Percentiles rank a stretch among this genome's conserved stretches.
phyloP scores from a whole-genome alignment of 2,329 filamentous ascomycete species.

The Aspergillus neotritici region DNA sequence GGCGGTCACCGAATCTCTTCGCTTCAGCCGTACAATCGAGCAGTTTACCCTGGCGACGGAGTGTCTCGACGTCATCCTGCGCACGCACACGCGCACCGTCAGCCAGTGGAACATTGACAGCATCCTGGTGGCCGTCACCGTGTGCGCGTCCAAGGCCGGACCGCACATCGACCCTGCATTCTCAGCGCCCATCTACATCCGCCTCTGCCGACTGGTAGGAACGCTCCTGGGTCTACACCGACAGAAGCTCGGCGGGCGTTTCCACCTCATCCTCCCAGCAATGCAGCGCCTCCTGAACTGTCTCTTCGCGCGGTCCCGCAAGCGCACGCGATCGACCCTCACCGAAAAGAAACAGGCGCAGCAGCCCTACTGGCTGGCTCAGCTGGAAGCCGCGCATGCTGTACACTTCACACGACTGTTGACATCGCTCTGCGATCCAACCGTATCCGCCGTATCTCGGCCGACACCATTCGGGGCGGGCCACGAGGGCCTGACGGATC shows the following conservation, averaged over 20 bases:
- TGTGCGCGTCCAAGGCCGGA: conserved; percentile 30
- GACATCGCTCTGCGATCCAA: conserved; percentile 57
- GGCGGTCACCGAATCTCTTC: conserved; percentile 27
- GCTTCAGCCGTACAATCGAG: conserved; percentile 29
- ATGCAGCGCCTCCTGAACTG: conserved; percentile 52
- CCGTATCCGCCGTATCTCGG: conserved; percentile 49
- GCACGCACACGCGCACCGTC: conserved; percentile 37
- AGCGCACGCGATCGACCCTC: conserved; percentile 25
- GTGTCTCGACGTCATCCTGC: conserved; percentile 36
- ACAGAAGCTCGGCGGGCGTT: conserved; percentile 53
- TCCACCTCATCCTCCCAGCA: conserved; percentile 53
- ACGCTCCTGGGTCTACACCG: conserved; percentile 53
- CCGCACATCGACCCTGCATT: conserved; percentile 28
- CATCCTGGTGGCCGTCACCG: conserved; percentile 35
- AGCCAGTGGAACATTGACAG: conserved; percentile 44
- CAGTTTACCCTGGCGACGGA: conserved; percentile 38
- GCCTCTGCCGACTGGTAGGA: conserved; percentile 50
- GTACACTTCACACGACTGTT: conserved; percentile 51
- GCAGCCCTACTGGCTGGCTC: conserved; percentile 30
- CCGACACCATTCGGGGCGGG: conserved; percentile 29
- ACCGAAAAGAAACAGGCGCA: conserved; percentile 18
- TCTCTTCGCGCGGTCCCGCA: conserved; percentile 48
- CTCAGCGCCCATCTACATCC: conserved; percentile 45
- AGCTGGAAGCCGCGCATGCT: conserved; percentile 41
- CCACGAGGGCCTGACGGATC: conserved; percentile 50